Percentiles rank a stretch among this genome's conserved stretches.
These are phyloP conservation scores for Ulota crispa DNA, from an alignment of 225 moss, liverwort and hornwort species.

Conservation along the genomic window DNA sequence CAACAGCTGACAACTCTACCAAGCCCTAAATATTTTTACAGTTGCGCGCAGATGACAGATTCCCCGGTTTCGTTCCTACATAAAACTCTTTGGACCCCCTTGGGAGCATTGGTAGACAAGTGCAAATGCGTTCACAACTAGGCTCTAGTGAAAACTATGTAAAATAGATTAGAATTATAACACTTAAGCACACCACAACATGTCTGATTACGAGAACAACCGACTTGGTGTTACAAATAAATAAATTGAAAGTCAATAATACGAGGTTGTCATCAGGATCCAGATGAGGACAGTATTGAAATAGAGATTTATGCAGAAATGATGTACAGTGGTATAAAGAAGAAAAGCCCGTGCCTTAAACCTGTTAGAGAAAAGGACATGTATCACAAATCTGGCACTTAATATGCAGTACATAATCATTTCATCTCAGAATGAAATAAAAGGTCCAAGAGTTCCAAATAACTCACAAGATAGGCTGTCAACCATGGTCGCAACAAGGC, in stretches of 20 bases:
- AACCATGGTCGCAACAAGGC: not conserved
- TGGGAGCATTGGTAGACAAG: not conserved
- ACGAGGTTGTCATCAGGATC: not conserved
- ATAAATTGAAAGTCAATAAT: not conserved
- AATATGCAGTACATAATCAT: constrained; percentile 4
- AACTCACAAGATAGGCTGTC: constrained; percentile 18
- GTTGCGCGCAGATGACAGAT: not conserved
- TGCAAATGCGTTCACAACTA: not conserved
- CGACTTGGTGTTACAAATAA: not conserved
- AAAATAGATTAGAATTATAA: not conserved
- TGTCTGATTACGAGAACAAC: not conserved
- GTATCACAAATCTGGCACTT: not conserved
- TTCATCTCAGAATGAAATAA: constrained; percentile 9
- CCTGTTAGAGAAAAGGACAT: not conserved
- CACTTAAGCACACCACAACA: not conserved
- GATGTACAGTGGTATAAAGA: not conserved
- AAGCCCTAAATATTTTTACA: not conserved
- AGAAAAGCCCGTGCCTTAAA: not conserved
- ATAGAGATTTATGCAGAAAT: not conserved
- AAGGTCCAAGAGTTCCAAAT: not conserved
- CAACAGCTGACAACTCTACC: not conserved
- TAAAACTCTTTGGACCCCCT: not conserved
- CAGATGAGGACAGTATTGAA: not conserved
- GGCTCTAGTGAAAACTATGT: not conserved
- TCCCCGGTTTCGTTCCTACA: not conserved